phyloP scores from a whole-genome alignment of 805 yeast species.

The Yamadazyma scolyti region DNA sequence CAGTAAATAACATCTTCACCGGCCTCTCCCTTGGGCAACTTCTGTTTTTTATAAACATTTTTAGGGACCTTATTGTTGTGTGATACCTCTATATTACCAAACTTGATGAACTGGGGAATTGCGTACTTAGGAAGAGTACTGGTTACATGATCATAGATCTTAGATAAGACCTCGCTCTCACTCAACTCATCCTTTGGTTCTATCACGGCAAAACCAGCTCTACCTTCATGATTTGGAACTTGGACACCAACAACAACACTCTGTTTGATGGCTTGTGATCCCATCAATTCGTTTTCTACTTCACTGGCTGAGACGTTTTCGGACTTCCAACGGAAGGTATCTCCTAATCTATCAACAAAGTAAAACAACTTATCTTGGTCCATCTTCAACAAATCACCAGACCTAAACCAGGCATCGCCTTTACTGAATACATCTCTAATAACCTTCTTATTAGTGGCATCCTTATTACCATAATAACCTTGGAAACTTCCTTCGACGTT shows the following conservation, averaged over 20 bases:
- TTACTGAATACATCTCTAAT: constrained; percentile 67
- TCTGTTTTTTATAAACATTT: constrained; percentile 62
- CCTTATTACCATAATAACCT: constrained; percentile 80
- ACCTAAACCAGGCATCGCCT: constrained; percentile 90
- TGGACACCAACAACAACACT: constrained; percentile 84
- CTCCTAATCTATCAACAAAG: constrained; percentile 91
- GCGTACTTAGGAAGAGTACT: constrained; percentile 75
- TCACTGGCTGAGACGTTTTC: constrained; percentile 93
- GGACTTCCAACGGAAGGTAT: constrained; percentile 94
- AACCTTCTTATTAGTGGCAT: constrained; percentile 76
- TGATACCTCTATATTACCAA: constrained; percentile 54
- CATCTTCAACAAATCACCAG: constrained; percentile 75
- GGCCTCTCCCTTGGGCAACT: constrained; percentile 61
- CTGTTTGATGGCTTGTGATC: constrained; percentile 48
- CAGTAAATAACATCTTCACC: constrained; percentile 67
- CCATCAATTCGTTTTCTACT: constrained; percentile 74
- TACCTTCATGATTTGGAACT: constrained; percentile 86
- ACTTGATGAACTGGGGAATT: constrained; percentile 76
- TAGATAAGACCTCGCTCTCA: constrained; percentile 23
- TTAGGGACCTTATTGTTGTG: constrained; percentile 84
- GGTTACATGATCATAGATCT: constrained; percentile 23
- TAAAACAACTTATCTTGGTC: constrained; percentile 70
- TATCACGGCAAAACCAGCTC: constrained; percentile 87
- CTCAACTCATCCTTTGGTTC: constrained; percentile 43
- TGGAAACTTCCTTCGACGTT: constrained; percentile 77